Evolutionary conservation across 116 monocot genomes (phyloP).

Genomic region (Iris pallida): DNA sequence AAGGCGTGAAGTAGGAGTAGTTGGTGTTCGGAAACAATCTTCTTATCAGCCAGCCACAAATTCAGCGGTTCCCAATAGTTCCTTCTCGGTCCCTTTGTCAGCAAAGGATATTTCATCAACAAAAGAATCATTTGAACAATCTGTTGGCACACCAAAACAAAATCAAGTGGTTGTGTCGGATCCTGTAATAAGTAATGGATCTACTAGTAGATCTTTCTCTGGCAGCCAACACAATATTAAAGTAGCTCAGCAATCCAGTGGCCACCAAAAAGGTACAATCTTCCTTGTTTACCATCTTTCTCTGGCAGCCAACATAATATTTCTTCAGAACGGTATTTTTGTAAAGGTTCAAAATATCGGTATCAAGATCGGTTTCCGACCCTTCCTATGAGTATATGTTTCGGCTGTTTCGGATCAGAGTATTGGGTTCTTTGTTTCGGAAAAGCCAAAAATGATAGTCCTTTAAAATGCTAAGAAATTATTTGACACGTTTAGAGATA

Average conservation of each 20-base stretch:
- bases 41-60: conserved; percentile 20
- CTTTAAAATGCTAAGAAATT: too few species aligned
- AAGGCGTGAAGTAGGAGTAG: conserved; percentile 56
- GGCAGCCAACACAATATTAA: conserved; percentile 24
- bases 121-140: conserved; percentile 17
- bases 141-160: conserved; percentile 22
- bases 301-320: background rate
- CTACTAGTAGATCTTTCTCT: conserved; percentile 22
- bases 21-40: conserved; percentile 30
- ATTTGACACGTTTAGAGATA: too few species aligned
- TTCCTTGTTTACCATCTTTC: background rate
- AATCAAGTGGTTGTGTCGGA: conserved; percentile 25
- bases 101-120: conserved; percentile 30
- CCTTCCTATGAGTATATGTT: too few species aligned
- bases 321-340: too few species aligned
- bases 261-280: conserved; percentile 48
- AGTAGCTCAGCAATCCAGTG: conserved; percentile 25
- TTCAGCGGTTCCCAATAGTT: conserved; percentile 26
- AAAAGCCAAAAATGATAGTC: too few species aligned
- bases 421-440: too few species aligned
- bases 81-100: conserved; percentile 14
- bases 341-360: too few species aligned
- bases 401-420: too few species aligned
- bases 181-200: conserved; percentile 7
- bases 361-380: too few species aligned